Conservation (phyloP, 805 yeast species). For the Cyberlindnera veronae region DNA sequence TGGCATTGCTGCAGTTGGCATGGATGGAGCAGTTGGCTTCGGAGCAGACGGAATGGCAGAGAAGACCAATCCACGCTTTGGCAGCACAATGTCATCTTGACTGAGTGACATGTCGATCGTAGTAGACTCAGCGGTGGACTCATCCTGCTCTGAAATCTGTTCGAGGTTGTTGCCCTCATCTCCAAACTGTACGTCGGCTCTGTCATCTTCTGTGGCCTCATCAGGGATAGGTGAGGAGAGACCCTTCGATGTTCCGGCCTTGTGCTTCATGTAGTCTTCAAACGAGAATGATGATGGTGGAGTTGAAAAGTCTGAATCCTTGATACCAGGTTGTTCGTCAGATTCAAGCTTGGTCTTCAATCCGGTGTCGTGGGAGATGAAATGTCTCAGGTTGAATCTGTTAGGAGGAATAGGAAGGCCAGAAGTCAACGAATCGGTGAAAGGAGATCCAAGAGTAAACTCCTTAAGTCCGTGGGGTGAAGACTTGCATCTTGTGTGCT, state of each 20-base stretch:
- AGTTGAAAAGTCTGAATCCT: conserved; percentile 15
- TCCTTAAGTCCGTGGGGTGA: conserved; percentile 7
- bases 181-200: not conserved
- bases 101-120: too few relatives aligned
- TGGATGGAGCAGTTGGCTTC: too few relatives aligned
- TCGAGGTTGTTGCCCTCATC: too few relatives aligned
- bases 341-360: conserved; percentile 13
- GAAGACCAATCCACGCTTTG: too few relatives aligned
- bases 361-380: conserved; percentile 27
- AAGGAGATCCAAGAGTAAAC: conserved; percentile 8
- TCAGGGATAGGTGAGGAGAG: not conserved
- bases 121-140: too few relatives aligned
- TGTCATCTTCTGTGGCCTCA: not conserved
- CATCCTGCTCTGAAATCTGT: too few relatives aligned
- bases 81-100: too few relatives aligned
- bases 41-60: too few relatives aligned
- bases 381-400: conserved; percentile 24
- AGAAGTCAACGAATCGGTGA: not conserved
- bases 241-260: not conserved
- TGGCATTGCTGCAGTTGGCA: too few relatives aligned
- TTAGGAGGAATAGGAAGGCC: not conserved
- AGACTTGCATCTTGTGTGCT: conserved; percentile 13
- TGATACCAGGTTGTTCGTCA: conserved; percentile 10
- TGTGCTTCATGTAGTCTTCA: conserved; percentile 3
- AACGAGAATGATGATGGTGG: conserved; percentile 9